phyloP scores from a whole-genome alignment of 176 grass and related monocot genomes.

The Bromus sterilis region DNA sequence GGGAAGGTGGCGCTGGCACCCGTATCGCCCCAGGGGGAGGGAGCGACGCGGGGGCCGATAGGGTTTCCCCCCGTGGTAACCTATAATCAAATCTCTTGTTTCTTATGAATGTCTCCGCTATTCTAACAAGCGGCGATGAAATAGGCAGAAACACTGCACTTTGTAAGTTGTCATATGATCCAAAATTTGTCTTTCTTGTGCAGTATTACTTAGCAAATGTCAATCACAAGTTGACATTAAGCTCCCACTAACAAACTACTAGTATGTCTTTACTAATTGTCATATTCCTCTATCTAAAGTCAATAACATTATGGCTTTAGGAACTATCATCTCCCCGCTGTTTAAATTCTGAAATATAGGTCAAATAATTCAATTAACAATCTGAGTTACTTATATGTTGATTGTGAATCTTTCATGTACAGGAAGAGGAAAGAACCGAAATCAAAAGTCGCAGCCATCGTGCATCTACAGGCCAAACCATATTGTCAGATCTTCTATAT shows the following conservation, averaged over 20 bases:
- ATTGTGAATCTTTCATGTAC: conserved; percentile 14
- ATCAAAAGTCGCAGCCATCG: conserved; percentile 44
- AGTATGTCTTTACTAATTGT: not conserved
- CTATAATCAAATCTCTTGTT: too few species aligned
- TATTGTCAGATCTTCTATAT: conserved; percentile 61
- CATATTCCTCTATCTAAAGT: too few species aligned
- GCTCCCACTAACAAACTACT: not conserved
- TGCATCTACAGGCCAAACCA: conserved; percentile 46
- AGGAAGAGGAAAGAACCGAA: conserved; percentile 41
- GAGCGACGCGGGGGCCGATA: too few species aligned
- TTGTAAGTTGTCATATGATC: not conserved
- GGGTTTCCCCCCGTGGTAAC: too few species aligned
- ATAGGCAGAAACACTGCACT: not conserved
- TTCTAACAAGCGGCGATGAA: not conserved
- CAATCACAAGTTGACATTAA: not conserved
- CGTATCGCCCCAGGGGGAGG: too few species aligned
- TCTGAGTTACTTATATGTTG: not conserved
- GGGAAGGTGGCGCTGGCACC: too few species aligned
- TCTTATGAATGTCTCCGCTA: not conserved
- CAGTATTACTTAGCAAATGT: not conserved
- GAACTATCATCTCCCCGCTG: not conserved
- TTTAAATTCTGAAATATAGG: not conserved
- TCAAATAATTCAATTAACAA: not conserved
- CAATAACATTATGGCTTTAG: not conserved
- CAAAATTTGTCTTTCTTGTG: not conserved